These are phyloP conservation scores for Boletus fagicola DNA, from an alignment of 768 basidiomycete species.

Conservation along the genomic window DNA sequence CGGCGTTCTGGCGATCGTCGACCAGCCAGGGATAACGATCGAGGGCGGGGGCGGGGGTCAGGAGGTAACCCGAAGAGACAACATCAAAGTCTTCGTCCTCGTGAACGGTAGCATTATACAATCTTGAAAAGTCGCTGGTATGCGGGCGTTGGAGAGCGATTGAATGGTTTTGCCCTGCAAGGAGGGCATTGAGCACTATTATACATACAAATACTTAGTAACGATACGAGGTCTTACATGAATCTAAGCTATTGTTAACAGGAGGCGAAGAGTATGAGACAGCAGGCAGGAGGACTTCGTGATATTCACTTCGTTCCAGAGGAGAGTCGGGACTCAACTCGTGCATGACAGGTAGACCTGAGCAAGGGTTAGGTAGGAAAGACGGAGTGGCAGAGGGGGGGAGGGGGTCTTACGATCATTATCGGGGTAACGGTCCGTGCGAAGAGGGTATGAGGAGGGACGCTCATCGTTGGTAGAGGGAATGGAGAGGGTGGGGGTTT, in stretches of 20 bases:
- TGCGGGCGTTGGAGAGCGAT: conserved; percentile 29
- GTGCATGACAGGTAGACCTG: conserved; percentile 33
- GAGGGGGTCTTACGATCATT: conserved; percentile 26
- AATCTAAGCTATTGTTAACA: conserved; percentile 55
- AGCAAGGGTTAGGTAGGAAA: background rate
- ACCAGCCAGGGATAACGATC: conserved; percentile 16
- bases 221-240: conserved; percentile 74
- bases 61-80: conserved; percentile 24
- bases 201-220: conserved; percentile 69
- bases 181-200: conserved; percentile 61
- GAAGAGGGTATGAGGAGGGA: conserved; percentile 35
- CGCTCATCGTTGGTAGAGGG: conserved; percentile 41
- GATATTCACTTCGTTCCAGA: conserved; percentile 31
- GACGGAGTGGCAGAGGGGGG: background rate
- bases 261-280: conserved; percentile 32
- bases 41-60: conserved; percentile 8
- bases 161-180: conserved; percentile 44
- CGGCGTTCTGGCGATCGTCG: conserved; percentile 18
- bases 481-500: conserved; percentile 48
- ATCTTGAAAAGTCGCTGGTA: conserved; percentile 28
- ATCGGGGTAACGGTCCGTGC: conserved; percentile 28
- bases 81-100: conserved; percentile 17
- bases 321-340: conserved; percentile 34
- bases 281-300: conserved; percentile 32
- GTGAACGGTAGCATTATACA: conserved; percentile 9